Evolutionary conservation across 2,329 filamentous ascomycete genomes (phyloP).

Genomic region (Aspergillus intermedius): DNA sequence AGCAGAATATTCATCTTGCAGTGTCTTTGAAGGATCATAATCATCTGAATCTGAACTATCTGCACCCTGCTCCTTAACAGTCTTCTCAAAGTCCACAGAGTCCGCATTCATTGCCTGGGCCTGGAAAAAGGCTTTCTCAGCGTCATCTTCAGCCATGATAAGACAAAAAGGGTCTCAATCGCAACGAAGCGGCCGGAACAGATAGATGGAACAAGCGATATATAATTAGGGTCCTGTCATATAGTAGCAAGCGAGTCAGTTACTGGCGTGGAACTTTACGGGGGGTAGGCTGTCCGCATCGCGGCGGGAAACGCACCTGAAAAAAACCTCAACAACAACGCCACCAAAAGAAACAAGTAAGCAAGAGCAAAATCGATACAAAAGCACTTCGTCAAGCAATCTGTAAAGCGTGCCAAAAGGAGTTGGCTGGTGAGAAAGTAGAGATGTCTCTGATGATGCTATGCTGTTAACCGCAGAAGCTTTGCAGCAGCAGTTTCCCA

Average conservation of each 20-base stretch:
- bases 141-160: slow-evolving; percentile 48
- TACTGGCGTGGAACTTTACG: background rate
- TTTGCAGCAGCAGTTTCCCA: slow-evolving; percentile 18
- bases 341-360: background rate
- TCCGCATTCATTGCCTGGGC: slow-evolving; percentile 42
- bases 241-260: background rate
- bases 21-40: slow-evolving; percentile 47
- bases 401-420: background rate
- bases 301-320: background rate
- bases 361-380: background rate
- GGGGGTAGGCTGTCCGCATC: background rate
- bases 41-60: slow-evolving; percentile 52
- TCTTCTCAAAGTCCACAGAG: slow-evolving; percentile 28
- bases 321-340: background rate
- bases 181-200: slow-evolving; percentile 6
- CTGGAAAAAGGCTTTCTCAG: slow-evolving; percentile 48
- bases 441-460: slow-evolving; percentile 1
- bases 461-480: slow-evolving; percentile 13
- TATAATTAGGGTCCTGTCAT: no score
- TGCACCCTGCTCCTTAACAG: slow-evolving; percentile 48
- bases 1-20: slow-evolving; percentile 36
- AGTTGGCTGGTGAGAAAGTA: background rate
- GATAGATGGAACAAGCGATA: background rate
- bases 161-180: slow-evolving; percentile 6
- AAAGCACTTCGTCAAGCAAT: background rate